Evolutionary conservation across 2,329 filamentous ascomycete genomes (phyloP).

Genomic region (Didymella arachidicola): DNA sequence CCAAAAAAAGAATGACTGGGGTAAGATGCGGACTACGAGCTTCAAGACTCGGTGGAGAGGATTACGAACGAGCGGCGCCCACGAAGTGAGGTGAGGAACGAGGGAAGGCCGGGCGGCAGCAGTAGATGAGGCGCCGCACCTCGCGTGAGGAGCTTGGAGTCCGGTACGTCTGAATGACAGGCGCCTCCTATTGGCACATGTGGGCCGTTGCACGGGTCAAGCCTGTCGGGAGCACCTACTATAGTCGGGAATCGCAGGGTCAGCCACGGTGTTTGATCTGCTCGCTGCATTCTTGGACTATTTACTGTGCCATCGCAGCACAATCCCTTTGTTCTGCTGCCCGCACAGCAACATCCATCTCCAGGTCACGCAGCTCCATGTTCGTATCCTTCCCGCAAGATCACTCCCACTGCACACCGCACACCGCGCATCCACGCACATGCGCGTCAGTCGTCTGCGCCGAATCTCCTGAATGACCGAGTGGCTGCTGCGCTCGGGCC

Average conservation of each 20-base stretch:
- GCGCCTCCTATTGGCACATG: constrained; percentile 30
- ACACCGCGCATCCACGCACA: background rate
- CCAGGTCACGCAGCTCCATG: background rate
- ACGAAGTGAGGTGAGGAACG: constrained; percentile 46
- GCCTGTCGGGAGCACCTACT: constrained; percentile 21
- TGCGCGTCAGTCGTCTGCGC: constrained; percentile 5
- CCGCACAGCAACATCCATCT: background rate
- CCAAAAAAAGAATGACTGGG: constrained; percentile 53
- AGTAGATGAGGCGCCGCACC: constrained; percentile 45
- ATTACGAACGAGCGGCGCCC: constrained; percentile 46
- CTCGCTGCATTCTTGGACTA: constrained; percentile 24
- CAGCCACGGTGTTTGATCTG: constrained; percentile 41
- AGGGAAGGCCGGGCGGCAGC: constrained; percentile 37
- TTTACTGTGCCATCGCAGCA: constrained; percentile 10
- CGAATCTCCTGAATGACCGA: constrained; percentile 24
- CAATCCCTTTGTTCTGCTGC: constrained; percentile 1
- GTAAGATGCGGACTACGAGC: constrained; percentile 45
- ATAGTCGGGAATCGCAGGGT: constrained; percentile 15
- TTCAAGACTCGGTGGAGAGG: constrained; percentile 27
- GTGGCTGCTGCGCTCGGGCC: constrained; percentile 26
- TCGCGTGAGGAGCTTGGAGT: constrained; percentile 31
- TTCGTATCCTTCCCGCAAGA: constrained; percentile 21
- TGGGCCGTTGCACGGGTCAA: constrained; percentile 34
- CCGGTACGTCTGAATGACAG: constrained; percentile 34
- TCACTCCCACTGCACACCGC: constrained; percentile 1